A percentile compares a stretch with the other conserved stretches of the same genome.
Conservation (phyloP, 495 filamentous ascomycete species). For the Diplogelasinospora grovesii region DNA sequence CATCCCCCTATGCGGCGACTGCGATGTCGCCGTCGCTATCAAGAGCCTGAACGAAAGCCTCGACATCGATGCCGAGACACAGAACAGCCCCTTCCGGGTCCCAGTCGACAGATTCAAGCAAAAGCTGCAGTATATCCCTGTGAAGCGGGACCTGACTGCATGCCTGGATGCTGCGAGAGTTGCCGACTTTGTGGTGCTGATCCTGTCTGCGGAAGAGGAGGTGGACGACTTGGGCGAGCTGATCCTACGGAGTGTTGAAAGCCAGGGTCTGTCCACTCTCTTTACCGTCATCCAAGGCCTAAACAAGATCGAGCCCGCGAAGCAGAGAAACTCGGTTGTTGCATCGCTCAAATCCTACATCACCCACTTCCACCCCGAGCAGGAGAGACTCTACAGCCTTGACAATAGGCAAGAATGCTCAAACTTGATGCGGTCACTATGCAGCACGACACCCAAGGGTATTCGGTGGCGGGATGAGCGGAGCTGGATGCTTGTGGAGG, state of each 20-base stretch:
- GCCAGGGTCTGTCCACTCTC: slow-evolving; percentile 86
- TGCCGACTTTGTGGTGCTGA: slow-evolving; percentile 82
- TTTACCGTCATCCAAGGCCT: slow-evolving; percentile 74
- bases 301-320: slow-evolving; percentile 67
- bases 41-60: slow-evolving; percentile 66
- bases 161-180: slow-evolving; percentile 79
- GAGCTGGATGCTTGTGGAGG: slow-evolving; percentile 89
- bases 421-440: slow-evolving; percentile 82
- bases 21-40: slow-evolving; percentile 61
- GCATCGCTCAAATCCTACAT: slow-evolving; percentile 83
- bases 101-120: slow-evolving; percentile 88
- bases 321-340: slow-evolving; percentile 66
- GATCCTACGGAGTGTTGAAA: slow-evolving; percentile 77
- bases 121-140: slow-evolving; percentile 74
- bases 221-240: slow-evolving; percentile 77
- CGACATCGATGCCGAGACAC: slow-evolving; percentile 66
- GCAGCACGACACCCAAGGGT: slow-evolving; percentile 84
- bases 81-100: slow-evolving; percentile 51
- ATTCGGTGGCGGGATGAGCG: slow-evolving; percentile 88
- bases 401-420: slow-evolving; percentile 82
- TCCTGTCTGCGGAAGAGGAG: slow-evolving; percentile 73
- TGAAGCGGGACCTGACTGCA: slow-evolving; percentile 61
- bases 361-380: slow-evolving; percentile 82
- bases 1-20: slow-evolving; percentile 69
- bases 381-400: slow-evolving; percentile 79